Evolutionary conservation across 2,329 filamentous ascomycete species (phyloP).

Genomic region (Colletotrichum salicis): DNA sequence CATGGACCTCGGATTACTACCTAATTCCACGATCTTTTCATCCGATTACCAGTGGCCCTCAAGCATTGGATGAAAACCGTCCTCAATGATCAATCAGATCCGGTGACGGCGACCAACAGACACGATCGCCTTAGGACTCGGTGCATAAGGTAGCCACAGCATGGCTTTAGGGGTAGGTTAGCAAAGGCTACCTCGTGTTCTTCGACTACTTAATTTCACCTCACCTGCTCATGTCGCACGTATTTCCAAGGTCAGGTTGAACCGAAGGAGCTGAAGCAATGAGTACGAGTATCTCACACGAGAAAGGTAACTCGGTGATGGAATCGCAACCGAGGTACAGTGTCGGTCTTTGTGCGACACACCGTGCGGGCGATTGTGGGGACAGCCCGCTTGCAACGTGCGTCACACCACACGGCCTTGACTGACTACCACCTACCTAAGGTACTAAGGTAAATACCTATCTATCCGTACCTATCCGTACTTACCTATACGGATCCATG

Average conservation of each 20-base stretch:
- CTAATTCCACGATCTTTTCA: too few relatives aligned
- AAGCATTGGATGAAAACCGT: background rate
- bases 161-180: background rate
- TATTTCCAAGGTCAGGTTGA: background rate
- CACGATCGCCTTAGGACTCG: too few relatives aligned
- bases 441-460: background rate
- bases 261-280: background rate
- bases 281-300: background rate
- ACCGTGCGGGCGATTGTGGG: constrained; percentile 28
- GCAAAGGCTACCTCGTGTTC: background rate
- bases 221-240: background rate
- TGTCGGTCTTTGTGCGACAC: constrained; percentile 10
- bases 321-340: constrained; percentile 23
- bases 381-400: background rate
- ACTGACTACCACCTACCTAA: background rate
- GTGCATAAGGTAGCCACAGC: background rate
- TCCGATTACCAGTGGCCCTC: background rate
- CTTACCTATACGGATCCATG: too few relatives aligned
- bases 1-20: too few relatives aligned
- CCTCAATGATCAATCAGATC: too few relatives aligned
- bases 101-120: too few relatives aligned
- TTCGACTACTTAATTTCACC: background rate
- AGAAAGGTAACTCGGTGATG: constrained; percentile 2
- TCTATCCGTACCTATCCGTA: too few relatives aligned
- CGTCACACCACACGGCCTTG: background rate